Conservation (phyloP, 2,329 filamentous ascomycete species). For the Aspergillus sclerotialis region DNA sequence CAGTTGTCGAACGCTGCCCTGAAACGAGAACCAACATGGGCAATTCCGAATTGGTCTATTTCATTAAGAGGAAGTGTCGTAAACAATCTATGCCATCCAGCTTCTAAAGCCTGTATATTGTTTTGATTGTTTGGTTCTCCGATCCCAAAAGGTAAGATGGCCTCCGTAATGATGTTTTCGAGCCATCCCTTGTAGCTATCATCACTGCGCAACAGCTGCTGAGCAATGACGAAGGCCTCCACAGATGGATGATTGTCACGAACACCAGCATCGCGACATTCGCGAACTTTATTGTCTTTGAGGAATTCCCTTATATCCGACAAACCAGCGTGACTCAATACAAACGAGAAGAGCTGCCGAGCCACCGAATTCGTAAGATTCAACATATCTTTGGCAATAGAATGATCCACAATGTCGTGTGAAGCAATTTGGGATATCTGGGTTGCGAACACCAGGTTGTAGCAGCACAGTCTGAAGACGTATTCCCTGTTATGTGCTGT, state of each 20-base stretch:
- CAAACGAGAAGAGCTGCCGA: slow-evolving; percentile 26
- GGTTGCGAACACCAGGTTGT: slow-evolving; percentile 31
- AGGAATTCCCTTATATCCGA: slow-evolving; percentile 36
- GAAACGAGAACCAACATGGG: slow-evolving; percentile 35
- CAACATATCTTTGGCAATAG: slow-evolving; percentile 16
- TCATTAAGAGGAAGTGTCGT: slow-evolving; percentile 48
- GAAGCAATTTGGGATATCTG: slow-evolving; percentile 31
- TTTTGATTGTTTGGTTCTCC: slow-evolving; percentile 29
- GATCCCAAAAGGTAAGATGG: slow-evolving; percentile 24
- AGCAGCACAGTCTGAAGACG: slow-evolving; percentile 19
- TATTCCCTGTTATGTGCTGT: slow-evolving; percentile 12
- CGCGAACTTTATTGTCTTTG: slow-evolving; percentile 36
- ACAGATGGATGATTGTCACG: slow-evolving; percentile 36
- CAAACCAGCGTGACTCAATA: slow-evolving; percentile 27
- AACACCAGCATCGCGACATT: slow-evolving; percentile 43
- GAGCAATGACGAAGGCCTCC: slow-evolving; percentile 42
- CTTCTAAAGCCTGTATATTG: slow-evolving; percentile 28
- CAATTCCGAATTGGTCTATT: slow-evolving; percentile 45
- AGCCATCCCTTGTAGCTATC: slow-evolving; percentile 28
- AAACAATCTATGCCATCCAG: slow-evolving; percentile 41
- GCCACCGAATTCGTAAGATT: slow-evolving; percentile 28
- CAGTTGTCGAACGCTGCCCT: slow-evolving; percentile 42
- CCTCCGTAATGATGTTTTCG: slow-evolving; percentile 36
- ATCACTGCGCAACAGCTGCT: slow-evolving; percentile 33
- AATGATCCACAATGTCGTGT: slow-evolving; percentile 22